Percentiles rank a stretch among this genome's conserved stretches.
phyloP scores from a whole-genome alignment of 805 yeast genomes.

The Yamadazyma tumulicola region DNA sequence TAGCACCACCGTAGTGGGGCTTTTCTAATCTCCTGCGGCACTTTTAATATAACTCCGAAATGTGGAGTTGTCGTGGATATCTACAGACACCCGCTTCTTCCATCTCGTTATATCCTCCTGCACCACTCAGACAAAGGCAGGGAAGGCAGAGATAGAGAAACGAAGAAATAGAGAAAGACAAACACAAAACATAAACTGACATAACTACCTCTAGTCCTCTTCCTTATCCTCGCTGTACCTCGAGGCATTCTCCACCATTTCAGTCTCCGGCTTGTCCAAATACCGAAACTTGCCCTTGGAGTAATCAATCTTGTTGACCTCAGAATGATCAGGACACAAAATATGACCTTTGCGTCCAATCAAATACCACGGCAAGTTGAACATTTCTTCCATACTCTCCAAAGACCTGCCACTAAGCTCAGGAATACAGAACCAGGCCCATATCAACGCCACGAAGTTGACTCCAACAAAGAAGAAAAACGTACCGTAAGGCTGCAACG shows the following conservation, averaged over 20 bases:
- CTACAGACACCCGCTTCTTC: too few species aligned
- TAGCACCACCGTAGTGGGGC: too few species aligned
- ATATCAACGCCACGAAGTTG: conserved; percentile 36
- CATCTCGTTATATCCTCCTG: too few species aligned
- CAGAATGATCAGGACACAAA: conserved; percentile 51
- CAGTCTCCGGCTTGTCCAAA: conserved; percentile 11
- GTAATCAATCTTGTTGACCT: conserved; percentile 29
- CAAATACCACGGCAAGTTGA: conserved; percentile 54
- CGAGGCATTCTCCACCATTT: conserved; percentile 11
- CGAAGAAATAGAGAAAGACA: too few species aligned
- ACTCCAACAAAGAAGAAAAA: conserved; percentile 50
- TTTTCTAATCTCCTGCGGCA: too few species aligned
- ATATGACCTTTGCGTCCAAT: conserved; percentile 53
- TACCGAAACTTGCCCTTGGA: conserved; percentile 14
- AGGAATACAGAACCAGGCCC: conserved; percentile 49
- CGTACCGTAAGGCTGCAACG: conserved; percentile 46
- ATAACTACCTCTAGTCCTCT: too few species aligned
- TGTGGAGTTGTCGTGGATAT: too few species aligned
- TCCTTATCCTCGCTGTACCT: conserved; percentile 12
- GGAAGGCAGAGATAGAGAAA: too few species aligned
- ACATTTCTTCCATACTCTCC: conserved; percentile 51
- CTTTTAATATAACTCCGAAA: too few species aligned
- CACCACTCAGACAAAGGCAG: too few species aligned
- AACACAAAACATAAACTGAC: too few species aligned
- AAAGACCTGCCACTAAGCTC: conserved; percentile 49